phyloP scores from a whole-genome alignment of 768 basidiomycete species.

The Tylopilus subfusipes region DNA sequence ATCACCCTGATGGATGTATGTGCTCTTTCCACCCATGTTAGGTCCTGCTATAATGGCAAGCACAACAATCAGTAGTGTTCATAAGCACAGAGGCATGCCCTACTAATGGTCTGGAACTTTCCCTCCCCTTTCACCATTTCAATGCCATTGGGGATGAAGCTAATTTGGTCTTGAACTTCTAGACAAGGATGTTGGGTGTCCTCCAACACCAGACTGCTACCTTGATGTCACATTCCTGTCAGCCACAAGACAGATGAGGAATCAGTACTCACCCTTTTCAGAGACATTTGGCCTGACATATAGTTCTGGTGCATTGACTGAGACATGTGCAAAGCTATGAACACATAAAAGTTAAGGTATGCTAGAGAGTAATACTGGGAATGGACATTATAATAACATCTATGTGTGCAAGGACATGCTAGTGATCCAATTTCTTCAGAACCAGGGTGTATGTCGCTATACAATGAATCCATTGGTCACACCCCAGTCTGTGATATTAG shows the following conservation, averaged over 20 bases:
- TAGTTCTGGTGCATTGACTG: constrained; percentile 78
- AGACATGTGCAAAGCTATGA: constrained; percentile 87
- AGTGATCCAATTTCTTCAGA: constrained; percentile 76
- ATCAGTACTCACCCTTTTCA: constrained; percentile 57
- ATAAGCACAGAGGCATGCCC: constrained; percentile 16
- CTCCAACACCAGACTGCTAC: constrained; percentile 75
- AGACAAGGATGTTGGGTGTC: constrained; percentile 95
- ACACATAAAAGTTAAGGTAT: background rate
- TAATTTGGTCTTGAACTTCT: constrained; percentile 93
- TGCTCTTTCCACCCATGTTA: constrained; percentile 99
- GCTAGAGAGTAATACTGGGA: background rate
- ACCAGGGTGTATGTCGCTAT: constrained; percentile 92
- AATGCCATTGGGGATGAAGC: constrained; percentile 94
- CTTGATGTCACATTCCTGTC: constrained; percentile 35
- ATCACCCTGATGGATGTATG: constrained; percentile 84
- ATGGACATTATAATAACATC: constrained; percentile 86
- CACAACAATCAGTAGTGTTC: background rate
- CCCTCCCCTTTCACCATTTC: constrained; percentile 92
- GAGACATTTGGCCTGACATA: constrained; percentile 84
- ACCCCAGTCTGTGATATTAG: background rate
- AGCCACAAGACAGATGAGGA: background rate
- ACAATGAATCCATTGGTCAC: background rate
- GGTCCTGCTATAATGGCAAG: constrained; percentile 65
- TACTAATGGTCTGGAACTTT: constrained; percentile 95
- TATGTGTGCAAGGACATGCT: constrained; percentile 83